These are phyloP conservation scores for Candida vaughaniae DNA, from an alignment of 805 yeast species.

Conservation along the genomic window DNA sequence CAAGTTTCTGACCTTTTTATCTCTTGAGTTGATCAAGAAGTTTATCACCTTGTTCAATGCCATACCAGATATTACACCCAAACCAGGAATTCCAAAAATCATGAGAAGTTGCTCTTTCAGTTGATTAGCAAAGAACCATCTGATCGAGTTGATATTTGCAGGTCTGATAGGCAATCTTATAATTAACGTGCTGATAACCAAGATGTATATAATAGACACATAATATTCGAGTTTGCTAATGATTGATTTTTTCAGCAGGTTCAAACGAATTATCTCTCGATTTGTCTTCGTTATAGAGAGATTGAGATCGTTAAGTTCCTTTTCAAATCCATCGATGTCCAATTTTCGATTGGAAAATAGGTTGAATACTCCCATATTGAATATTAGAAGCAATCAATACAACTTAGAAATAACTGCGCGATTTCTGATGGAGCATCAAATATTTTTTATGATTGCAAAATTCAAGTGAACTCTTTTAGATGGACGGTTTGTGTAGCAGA, in stretches of 20 bases:
- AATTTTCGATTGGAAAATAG: slow-evolving; percentile 24
- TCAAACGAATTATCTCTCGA: slow-evolving; percentile 24
- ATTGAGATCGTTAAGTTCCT: slow-evolving; percentile 29
- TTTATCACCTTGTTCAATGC: slow-evolving; percentile 20
- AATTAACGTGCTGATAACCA: slow-evolving; percentile 18
- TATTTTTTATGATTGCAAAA: no score
- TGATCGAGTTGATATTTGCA: slow-evolving; percentile 18
- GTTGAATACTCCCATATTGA: slow-evolving; percentile 27
- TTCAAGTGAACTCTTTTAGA: no score
- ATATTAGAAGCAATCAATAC: neutral
- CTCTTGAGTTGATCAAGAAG: slow-evolving; percentile 16
- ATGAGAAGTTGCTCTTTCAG: slow-evolving; percentile 17
- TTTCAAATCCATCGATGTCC: slow-evolving; percentile 32
- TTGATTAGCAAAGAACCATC: slow-evolving; percentile 26
- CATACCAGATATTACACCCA: slow-evolving; percentile 16
- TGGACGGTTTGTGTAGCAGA: no score
- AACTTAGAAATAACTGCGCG: slow-evolving; percentile 1
- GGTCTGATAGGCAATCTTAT: slow-evolving; percentile 14
- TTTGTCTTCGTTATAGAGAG: slow-evolving; percentile 24
- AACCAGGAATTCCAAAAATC: slow-evolving; percentile 25
- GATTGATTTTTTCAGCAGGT: slow-evolving; percentile 14
- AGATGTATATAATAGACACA: slow-evolving; percentile 21
- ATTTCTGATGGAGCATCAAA: neutral
- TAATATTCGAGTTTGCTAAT: slow-evolving; percentile 15
- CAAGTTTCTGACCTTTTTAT: slow-evolving; percentile 24